Base-by-base conservation (phyloP, 805 yeast genomes). In the Wickerhamia fluorescens region DNA sequence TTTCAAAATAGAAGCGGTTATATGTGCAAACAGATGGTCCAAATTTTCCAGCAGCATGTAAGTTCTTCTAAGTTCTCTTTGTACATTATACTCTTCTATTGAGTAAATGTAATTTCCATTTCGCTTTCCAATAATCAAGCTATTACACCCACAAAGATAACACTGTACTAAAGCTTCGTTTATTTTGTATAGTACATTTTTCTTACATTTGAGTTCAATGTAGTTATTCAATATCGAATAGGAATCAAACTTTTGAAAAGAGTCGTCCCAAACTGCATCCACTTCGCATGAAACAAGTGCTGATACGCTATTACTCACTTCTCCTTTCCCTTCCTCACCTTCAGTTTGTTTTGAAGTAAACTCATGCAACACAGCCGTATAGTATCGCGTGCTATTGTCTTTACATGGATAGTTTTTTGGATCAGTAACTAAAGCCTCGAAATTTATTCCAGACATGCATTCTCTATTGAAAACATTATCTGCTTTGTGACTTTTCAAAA, bases 371-470 rank as follows among this genome's bases (percentile, higher is more conserved):
- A 22, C 24, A 7, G 24, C 24, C 13, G 11, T n/a, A 11, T 22
- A 7, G 11, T 22, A 22, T 11, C 11, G 8, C 11, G 7, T n/a
- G 24, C 13, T 11, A 11, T 22, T 22, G 11, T 22, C 13, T 13
- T 22, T 22, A 13, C 12, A 9, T 7, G 24, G 24, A 9, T 9
- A 8, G 10, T 10, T 18, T 22, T n/a, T 22, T n/a, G n/a, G n/a
- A 9, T 6, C 8, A 5, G 28, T 26, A 7, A 16, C 28, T 11
- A 12, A 14, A 7, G 22, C 14, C 28, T 26, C 28, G 19, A 26
- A 19, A 13, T 26, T 26, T 15, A 10, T 10, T n/a, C 28, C 28
- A 18, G 23, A 26, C 28, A 26, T 26, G 6, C n/a, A 7, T n/a
- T 19, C 6, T 13, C 11, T 13, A 12, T 26, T 16, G n/a, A n/a